These are phyloP conservation scores for Phytomonas sp. DNA, from an alignment of 208 protist genomes.

Conservation along the genomic window DNA sequence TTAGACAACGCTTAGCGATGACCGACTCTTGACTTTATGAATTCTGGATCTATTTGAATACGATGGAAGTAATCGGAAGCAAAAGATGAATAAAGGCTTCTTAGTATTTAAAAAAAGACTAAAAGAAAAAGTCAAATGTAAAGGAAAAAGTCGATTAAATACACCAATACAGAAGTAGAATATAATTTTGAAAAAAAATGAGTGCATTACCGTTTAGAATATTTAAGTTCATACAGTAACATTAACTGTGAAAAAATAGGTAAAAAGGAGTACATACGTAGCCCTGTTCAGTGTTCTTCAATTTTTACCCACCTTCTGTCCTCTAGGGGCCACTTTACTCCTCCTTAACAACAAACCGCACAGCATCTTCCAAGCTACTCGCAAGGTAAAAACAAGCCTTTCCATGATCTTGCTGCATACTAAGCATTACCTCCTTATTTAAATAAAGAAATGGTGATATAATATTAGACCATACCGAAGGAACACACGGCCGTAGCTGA, in stretches of 20 bases:
- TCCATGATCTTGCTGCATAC: constrained; percentile 50
- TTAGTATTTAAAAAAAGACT: background rate
- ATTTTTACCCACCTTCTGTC: background rate
- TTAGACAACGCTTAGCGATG: background rate
- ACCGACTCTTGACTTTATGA: background rate
- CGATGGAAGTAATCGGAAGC: background rate
- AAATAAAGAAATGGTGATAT: constrained; percentile 13
- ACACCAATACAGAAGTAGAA: background rate
- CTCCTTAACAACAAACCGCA: constrained; percentile 1
- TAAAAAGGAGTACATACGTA: background rate
- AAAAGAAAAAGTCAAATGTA: background rate
- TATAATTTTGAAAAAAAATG: background rate
- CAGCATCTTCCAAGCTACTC: constrained; percentile 18
- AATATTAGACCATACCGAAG: background rate
- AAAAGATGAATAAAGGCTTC: background rate
- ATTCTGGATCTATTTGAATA: background rate
- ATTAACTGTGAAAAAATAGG: background rate
- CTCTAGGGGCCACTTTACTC: background rate
- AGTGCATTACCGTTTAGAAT: background rate
- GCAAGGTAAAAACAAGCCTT: constrained; percentile 26
- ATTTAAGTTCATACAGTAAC: background rate
- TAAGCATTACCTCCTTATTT: constrained; percentile 17
- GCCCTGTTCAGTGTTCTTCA: background rate
- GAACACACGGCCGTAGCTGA: constrained; percentile 26
- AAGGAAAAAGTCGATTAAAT: background rate